Evolutionary conservation across 257 asterid genomes (phyloP), one percentile per base, ranked within the genome.

Genomic region (Buddleja alternifolia): DNA sequence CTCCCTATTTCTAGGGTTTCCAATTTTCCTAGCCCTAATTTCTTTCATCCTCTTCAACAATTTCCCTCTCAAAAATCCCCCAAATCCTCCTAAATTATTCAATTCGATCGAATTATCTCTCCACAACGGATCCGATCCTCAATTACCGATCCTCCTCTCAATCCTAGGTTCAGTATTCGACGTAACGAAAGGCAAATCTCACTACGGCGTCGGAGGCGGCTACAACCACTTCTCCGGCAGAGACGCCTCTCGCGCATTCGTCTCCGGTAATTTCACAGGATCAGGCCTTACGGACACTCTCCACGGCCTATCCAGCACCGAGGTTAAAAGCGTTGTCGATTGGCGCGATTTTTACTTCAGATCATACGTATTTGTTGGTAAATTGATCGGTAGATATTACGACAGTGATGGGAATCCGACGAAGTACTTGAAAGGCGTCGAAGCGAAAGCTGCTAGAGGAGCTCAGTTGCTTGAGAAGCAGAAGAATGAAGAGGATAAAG

Each of bases 161-260:
- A 29, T 29, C 34, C 34, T 29, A 29, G 34, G 34, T 2, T 29
- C 34, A 29, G 34, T 29, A 29, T 29, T 29, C 34, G 34, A 29
- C 34, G 34, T 29, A 29, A 29, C 3, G 2, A 29, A 29, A 29
- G 34, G 34, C 34, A 29, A 29, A 29, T 29, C 34, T 29, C 34
- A 29, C 5, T 29, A 29, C 34, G 34, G 34, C 34, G 5, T 29
- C 34, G 5, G 5, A 2, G 34, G 34, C 2, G 34, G 34, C 34
- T 29, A 29, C 34, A 29, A 29, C 5, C 34, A 29, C 5, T 29
- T 29, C 34, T 1, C 34, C 34, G 34, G 34, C 2, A 93, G 97
- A 82, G 98, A 93, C 81, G 98, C 98, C 66, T 90, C 98, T 10
- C 95, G 96, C 45, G 95, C 98, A 68, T 93, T 90, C 70, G 92